Evolutionary conservation across 2,329 filamentous ascomycete species (phyloP), one percentile per base, ranked within the genome.

Genomic region (Colletotrichum falcatum): DNA sequence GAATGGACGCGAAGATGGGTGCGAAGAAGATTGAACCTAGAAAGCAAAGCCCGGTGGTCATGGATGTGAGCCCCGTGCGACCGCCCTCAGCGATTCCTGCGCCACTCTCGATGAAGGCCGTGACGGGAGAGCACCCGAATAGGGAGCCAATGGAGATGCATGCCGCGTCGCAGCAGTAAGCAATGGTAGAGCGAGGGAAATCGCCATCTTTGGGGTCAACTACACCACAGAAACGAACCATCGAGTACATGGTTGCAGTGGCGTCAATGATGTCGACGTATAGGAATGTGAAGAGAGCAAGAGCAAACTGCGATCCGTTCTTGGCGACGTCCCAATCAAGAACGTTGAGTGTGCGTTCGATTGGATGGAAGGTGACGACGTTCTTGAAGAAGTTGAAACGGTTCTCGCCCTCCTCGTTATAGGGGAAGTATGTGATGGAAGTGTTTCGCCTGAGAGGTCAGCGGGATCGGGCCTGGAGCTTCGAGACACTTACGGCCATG

Each of bases 121-220:
- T 94, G 0, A 92, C 89, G 0, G 92, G 92, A 0, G 91, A 91
- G 53, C 86, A 88, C 3, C 91, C 92, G 67, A 94, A 85, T 0
- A 94, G 83, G 0, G 90, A 88, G 4, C 91, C 91, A 59, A 94
- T 87, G 0, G 91, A 92, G 73, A 94, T 93, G 71, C 90, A 90
- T 18, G 90, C 80, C 1, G 92, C 91, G 73, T 94, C 92, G 4
- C 88, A 89, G 74, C 88, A 91, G 79, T 94, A 94, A 1, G 94
- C 94, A 39, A 95, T 82, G 0, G 94, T 94, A 2, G 92, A 95
- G 49, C 94, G 91, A 62, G 95, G 93, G 73, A 97, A 97, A 78
- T 97, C 94, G n/a, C 91, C 89, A 2, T 91, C 89, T 55, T 88
- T 85, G 74, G 86, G 80, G 76, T 91, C 86, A 74, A 92, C 88